Conservation (phyloP, 805 yeast genomes). For the Cyberlindnera galapagoensis region DNA sequence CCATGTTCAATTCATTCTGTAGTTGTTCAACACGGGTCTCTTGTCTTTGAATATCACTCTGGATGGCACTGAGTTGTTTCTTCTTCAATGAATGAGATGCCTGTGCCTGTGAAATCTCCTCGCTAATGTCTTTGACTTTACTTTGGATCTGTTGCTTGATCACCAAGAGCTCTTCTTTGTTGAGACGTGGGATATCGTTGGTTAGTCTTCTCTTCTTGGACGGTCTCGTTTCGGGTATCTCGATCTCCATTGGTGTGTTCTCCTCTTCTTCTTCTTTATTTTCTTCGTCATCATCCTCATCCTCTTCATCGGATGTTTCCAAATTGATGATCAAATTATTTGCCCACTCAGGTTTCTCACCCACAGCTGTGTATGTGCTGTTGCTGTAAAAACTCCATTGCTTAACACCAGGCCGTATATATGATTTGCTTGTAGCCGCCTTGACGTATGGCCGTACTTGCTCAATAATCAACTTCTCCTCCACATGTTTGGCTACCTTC, state of each 20-base stretch:
- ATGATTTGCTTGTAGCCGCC: not conserved
- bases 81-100: too few species aligned
- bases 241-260: not conserved
- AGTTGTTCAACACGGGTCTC: too few species aligned
- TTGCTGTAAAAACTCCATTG: conserved; percentile 8
- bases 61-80: too few species aligned
- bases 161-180: conserved; percentile 3
- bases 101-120: too few species aligned
- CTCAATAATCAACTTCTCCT: not conserved
- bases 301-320: conserved; percentile 18
- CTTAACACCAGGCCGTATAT: conserved; percentile 1
- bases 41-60: too few species aligned
- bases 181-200: not conserved
- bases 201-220: conserved; percentile 8
- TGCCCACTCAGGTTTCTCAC: conserved; percentile 21
- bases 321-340: conserved; percentile 20
- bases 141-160: not conserved
- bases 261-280: not conserved
- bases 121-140: conserved; percentile 1
- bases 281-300: conserved; percentile 10
- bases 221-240: conserved; percentile 1
- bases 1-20: not conserved
- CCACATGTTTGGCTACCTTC: too few species aligned
- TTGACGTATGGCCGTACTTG: not conserved
- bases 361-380: conserved; percentile 13